These are phyloP conservation scores for Ganoderma lucidum DNA, from an alignment of 1,284 basidiomycete genomes.

Conservation along the genomic window DNA sequence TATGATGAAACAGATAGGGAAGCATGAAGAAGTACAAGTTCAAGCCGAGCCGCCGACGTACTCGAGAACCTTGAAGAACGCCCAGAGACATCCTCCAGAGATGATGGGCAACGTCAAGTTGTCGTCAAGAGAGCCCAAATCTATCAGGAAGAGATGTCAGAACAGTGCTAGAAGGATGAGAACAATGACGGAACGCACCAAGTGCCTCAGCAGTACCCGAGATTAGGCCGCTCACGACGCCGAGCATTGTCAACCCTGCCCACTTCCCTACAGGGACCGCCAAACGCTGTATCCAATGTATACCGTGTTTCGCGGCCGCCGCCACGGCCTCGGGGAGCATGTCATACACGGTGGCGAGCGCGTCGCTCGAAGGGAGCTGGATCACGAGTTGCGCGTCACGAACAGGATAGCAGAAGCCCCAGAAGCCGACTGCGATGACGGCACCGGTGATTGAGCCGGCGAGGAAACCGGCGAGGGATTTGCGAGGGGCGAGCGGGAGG, in stretches of 20 bases:
- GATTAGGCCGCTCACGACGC: slow-evolving; percentile 76
- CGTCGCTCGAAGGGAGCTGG: slow-evolving; percentile 22
- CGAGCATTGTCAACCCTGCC: slow-evolving; percentile 64
- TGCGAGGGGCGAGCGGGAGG: slow-evolving; percentile 83
- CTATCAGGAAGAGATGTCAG: slow-evolving; percentile 49
- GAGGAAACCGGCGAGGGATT: slow-evolving; percentile 89
- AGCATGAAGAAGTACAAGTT: slow-evolving; percentile 1
- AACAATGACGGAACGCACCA: slow-evolving; percentile 55
- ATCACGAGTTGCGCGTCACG: slow-evolving; percentile 48
- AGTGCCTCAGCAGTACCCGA: slow-evolving; percentile 87
- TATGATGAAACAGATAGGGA: background rate
- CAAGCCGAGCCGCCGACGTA: slow-evolving; percentile 30
- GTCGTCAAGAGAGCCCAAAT: slow-evolving; percentile 90
- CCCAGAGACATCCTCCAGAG: slow-evolving; percentile 85
- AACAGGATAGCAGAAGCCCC: slow-evolving; percentile 67
- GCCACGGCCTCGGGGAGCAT: slow-evolving; percentile 17
- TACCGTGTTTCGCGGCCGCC: slow-evolving; percentile 22
- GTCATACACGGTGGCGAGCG: slow-evolving; percentile 24
- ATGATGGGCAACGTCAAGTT: slow-evolving; percentile 95
- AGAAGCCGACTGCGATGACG: slow-evolving; percentile 80
- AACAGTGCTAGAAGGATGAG: background rate
- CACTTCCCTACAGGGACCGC: slow-evolving; percentile 47
- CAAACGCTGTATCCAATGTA: slow-evolving; percentile 14
- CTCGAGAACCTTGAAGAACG: slow-evolving; percentile 61
- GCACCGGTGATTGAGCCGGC: slow-evolving; percentile 87